phyloP scores from a whole-genome alignment of 2,329 filamentous ascomycete genomes.

The Fusarium nematophilum region DNA sequence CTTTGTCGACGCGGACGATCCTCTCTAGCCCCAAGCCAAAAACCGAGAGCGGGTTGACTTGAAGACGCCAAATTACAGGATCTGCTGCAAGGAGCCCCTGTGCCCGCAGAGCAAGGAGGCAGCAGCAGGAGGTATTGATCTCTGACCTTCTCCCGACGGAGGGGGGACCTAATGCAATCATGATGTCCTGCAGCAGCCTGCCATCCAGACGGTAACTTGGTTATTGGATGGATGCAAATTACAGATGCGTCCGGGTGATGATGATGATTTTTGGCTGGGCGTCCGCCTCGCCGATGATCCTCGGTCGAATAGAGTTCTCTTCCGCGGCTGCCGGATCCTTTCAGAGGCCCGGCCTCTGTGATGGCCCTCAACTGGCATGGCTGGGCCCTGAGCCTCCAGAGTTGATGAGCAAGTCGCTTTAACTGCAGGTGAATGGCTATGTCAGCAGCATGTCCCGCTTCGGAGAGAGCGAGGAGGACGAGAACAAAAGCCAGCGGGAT shows the following conservation, averaged over 20 bases:
- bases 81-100: slow-evolving; percentile 1
- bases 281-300: slow-evolving; percentile 3
- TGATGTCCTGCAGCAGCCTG: slow-evolving; percentile 38
- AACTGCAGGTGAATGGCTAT: slow-evolving; percentile 30
- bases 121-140: slow-evolving; percentile 1
- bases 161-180: slow-evolving; percentile 33
- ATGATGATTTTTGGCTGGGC: neutral
- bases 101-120: slow-evolving; percentile 14
- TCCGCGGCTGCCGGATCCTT: neutral
- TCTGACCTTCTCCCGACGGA: slow-evolving; percentile 1
- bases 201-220: neutral
- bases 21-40: slow-evolving; percentile 9
- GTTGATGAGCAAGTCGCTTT: neutral
- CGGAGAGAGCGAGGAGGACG: slow-evolving; percentile 24
- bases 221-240: neutral
- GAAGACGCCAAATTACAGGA: slow-evolving; percentile 3
- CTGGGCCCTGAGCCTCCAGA: neutral
- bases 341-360: neutral
- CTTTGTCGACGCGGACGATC: neutral
- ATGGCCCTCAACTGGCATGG: slow-evolving; percentile 1
- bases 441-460: slow-evolving; percentile 21
- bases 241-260: slow-evolving; percentile 1
- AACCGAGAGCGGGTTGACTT: slow-evolving; percentile 11
- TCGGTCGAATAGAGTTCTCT: slow-evolving; percentile 18
- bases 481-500: slow-evolving; percentile 14